Conservation (phyloP, 768 basidiomycete genomes). For the Serendipita vermifera region DNA sequence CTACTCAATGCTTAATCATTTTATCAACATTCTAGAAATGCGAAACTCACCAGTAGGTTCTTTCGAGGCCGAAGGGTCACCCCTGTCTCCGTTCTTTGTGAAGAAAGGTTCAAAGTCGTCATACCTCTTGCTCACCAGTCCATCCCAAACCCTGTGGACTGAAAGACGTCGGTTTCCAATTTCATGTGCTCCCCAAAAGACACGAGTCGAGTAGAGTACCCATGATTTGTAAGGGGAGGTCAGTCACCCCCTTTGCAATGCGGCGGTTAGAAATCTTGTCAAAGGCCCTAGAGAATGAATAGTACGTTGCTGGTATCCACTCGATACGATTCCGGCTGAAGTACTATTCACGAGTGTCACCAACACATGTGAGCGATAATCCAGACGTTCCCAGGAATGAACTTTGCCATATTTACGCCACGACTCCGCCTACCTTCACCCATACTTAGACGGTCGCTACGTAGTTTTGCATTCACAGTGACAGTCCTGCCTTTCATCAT, state of each 20-base stretch:
- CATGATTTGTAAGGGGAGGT: background rate
- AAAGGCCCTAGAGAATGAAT: constrained; percentile 82
- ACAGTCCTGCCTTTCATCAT: constrained; percentile 90
- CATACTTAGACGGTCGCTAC: constrained; percentile 7
- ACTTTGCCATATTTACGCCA: no score
- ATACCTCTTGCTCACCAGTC: constrained; percentile 27
- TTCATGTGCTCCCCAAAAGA: constrained; percentile 9
- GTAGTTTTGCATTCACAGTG: constrained; percentile 65
- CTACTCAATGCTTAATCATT: constrained; percentile 32
- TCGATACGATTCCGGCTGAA: constrained; percentile 56
- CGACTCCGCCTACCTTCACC: no score
- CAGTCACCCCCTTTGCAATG: constrained; percentile 69
- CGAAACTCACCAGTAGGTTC: constrained; percentile 48
- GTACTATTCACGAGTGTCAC: no score
- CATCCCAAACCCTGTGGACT: constrained; percentile 87
- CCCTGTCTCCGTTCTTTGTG: constrained; percentile 53
- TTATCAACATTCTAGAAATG: constrained; percentile 15
- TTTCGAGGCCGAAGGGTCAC: constrained; percentile 44
- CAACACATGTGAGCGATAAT: no score
- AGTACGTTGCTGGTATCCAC: constrained; percentile 84
- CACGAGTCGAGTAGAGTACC: background rate
- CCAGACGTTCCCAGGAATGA: no score
- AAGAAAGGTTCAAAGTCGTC: constrained; percentile 51
- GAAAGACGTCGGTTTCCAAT: no score
- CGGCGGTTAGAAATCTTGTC: constrained; percentile 69